Evolutionary conservation across 2,329 filamentous ascomycete genomes (phyloP), one percentile per base, ranked within the genome.

Genomic region (Amauroascus niger): DNA sequence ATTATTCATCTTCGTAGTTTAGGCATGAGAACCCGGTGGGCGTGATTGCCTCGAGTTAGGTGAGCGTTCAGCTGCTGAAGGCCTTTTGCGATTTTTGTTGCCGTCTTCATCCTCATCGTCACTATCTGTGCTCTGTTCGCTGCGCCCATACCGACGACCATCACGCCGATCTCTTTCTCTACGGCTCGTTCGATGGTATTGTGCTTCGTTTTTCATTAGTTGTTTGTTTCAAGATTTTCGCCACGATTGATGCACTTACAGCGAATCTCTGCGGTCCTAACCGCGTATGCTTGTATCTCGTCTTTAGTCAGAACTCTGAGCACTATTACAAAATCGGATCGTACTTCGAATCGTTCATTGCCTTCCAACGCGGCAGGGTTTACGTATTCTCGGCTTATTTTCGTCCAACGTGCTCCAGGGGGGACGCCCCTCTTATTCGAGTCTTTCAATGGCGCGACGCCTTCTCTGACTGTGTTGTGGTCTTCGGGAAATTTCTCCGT

Each of bases 241-340:
- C 2, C 37, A 16, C 6, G 14, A 32, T 8, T 6, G 16, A 50
- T 6, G 13, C 33, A 68, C 78, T 64, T 74, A 88, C 86, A 86
- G 80, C 89, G 80, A 57, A 96, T 80, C 64, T 88, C 81, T 59
- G 84, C 82, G 8, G 91, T 96, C 47, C 84, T 85, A 58, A 83
- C 79, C 11, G 89, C 88, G 65, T 95, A 89, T 32, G 82, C 83
- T 69, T 95, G 86, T 53, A 97, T 95, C 64, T 97, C 89, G 61
- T 94, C 87, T 69, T 86, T 87, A 46, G 82, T 87, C 65, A 97
- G 69, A 6, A 96, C 91, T 53, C 90, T 79, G 53, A 97, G 76
- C 1, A 96, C 89, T 67, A 96, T 95, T 55, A 97, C 89, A 68
- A 89, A 94, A 64, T 95, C 89, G 56, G 89, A 81, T n/a, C 89